phyloP scores from a whole-genome alignment of 192 early-diverging fungal genomes.

The Chytriomyces sp. region DNA sequence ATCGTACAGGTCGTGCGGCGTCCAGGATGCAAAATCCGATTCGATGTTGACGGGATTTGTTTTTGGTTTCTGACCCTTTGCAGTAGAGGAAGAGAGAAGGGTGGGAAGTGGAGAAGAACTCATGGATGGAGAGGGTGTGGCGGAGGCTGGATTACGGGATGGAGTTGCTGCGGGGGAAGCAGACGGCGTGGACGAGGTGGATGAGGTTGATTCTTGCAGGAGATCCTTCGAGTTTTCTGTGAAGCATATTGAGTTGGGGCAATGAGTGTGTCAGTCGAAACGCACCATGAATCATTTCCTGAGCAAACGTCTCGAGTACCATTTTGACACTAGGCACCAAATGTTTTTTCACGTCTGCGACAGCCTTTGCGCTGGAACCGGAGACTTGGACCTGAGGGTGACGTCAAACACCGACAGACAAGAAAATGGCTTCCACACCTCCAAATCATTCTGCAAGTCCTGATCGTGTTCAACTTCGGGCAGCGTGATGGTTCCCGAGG shows the following conservation, averaged over 20 bases:
- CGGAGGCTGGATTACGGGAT: constrained; percentile 50
- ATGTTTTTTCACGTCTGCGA: not conserved
- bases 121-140: constrained; percentile 68
- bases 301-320: constrained; percentile 63
- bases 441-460: constrained; percentile 70
- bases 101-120: constrained; percentile 39
- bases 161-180: not conserved
- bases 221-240: constrained; percentile 23
- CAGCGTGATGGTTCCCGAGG: constrained; percentile 72
- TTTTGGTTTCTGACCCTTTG: constrained; percentile 41
- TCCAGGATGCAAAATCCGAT: constrained; percentile 81
- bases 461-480: constrained; percentile 91
- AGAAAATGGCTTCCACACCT: constrained; percentile 47
- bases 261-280: not conserved
- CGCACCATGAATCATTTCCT: constrained; percentile 69
- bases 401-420: not conserved
- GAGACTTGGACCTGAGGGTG: not conserved
- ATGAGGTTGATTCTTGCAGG: not conserved
- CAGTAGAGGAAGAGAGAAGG: constrained; percentile 31
- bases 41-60: constrained; percentile 64
- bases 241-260: not conserved
- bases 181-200: not conserved
- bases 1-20: constrained; percentile 79
- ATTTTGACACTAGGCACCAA: constrained; percentile 12
- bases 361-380: not conserved